Evolutionary conservation across 805 yeast genomes (phyloP), one percentile per base, ranked within the genome.

Genomic region (Cyberlindnera veronae): DNA sequence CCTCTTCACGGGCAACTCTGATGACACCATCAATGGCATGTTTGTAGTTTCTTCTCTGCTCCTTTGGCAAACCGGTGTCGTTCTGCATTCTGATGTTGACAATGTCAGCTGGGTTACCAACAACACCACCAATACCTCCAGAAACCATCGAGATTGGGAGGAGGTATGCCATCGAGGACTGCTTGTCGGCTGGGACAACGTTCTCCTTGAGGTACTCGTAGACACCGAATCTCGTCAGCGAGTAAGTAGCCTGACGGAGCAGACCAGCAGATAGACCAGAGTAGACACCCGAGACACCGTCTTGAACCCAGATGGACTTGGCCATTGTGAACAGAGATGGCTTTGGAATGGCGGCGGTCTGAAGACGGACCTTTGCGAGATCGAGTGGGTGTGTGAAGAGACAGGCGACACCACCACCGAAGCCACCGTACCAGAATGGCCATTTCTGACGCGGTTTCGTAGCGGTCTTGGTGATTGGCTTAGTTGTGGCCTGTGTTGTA

Each of bases 61-160:
- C 79, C 5, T 62, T 41, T 5, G 89, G 85, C 44, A 84, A 67
- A 0, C 89, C 66, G 6, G 83, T 77, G 56, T 87, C 96, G 60
- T 87, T 87, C 61, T 87, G 96, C 96, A 87, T 87, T 63, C 95
- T 75, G 48, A 87, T 84, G 52, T 87, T 87, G 28, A 85, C 88
- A 12, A 87, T 83, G 58, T 87, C 96, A 1, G 93, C 79, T 4
- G 95, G 95, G 57, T 87, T 87, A 17, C 96, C 96, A 3, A 84
- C 83, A 17, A 86, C 63, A 9, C 95, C 95, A 45, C 96, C 96
- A 42, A 79, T 62, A 20, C 82, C 84, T 38, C 96, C 95, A 11
- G 90, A 77, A n/a, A 83, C 48, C 93, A 87, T 85, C 5, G 95
- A 85, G 63, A 81, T 72, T 9, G 91, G 88, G 40, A 87, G 65